Base-by-base conservation (phyloP, 208 protist genomes). In the Herpetomonas samuelpessoai region DNA sequence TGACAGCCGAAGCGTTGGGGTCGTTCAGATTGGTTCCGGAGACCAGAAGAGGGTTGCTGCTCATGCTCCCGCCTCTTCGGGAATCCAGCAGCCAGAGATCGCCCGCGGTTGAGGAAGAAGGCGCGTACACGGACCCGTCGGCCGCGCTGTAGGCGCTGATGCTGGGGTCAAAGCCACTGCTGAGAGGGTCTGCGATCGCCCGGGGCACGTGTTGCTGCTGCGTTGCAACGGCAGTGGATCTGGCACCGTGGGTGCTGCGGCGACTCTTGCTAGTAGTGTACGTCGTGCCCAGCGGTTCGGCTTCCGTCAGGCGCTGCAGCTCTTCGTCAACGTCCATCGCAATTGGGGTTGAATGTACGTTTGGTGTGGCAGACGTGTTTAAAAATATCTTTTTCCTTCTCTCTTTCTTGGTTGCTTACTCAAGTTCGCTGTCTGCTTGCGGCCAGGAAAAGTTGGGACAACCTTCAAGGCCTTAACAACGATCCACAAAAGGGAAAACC, bases 261-360 rank as follows among this genome's bases (percentile, higher is more conserved):
- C 14, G 6, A 14, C 14, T 41, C 9, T 6, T 14, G 35, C 35
- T 41, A 14, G 14, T 41, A 14, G 14, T 41, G 56, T 61, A 61
- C 7, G 56, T 61, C 27, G 48, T 61, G 56, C 56, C 56, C 4
- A 61, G 56, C 38, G 56, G 56, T 44, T 61, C 56, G 4, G 56
- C 56, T 4, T 22, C 4, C 4, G 3, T 61, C 18, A 61, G 41
- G 7, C 38, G 24, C 16, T 38, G 22, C 3, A 61, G 56, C 31
- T 61, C 56, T 26, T 51, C 56, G 3, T 61, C 25, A 35, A 61
- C 48, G 18, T 35, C 16, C 25, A 57, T 22, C 16, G 4, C 45
- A 49, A 18, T 26, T 49, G 49, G 25, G 27, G 49, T 54, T 54
- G 0, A n/a, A 30, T 12, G 27, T 21, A 18, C 12, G 27, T 7